Evolutionary conservation across 139 green algal genomes (phyloP).

Genomic region (Helicosporidium sp.): DNA sequence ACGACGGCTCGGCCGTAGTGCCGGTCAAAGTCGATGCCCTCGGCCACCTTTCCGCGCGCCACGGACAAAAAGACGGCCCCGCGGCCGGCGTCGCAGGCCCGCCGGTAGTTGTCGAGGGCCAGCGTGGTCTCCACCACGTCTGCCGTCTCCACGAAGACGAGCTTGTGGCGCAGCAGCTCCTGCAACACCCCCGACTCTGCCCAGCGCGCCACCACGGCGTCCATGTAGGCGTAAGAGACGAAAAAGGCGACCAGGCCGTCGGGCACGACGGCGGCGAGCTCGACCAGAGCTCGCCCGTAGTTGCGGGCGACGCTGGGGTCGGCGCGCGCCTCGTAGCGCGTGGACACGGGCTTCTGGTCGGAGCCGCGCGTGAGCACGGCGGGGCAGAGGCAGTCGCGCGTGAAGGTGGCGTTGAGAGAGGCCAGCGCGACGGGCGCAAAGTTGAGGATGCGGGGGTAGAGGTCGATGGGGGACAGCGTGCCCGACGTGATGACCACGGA

Average conservation of each 20-base stretch:
- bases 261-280: slow-evolving; percentile 66
- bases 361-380: slow-evolving; percentile 76
- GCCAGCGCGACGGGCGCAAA: slow-evolving; percentile 78
- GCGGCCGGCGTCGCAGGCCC: slow-evolving; percentile 85
- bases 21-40: slow-evolving; percentile 98
- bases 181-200: slow-evolving; percentile 82
- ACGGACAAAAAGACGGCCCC: slow-evolving; percentile 84
- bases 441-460: slow-evolving; percentile 91
- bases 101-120: slow-evolving; percentile 91
- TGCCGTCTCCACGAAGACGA: slow-evolving; percentile 94
- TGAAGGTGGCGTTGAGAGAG: slow-evolving; percentile 84
- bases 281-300: slow-evolving; percentile 78
- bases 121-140: slow-evolving; percentile 96
- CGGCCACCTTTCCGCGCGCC: slow-evolving; percentile 58
- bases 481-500: slow-evolving; percentile 91
- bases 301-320: slow-evolving; percentile 60
- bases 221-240: slow-evolving; percentile 97
- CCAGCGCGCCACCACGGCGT: slow-evolving; percentile 78
- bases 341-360: slow-evolving; percentile 79
- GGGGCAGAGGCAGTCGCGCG: slow-evolving; percentile 85
- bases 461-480: slow-evolving; percentile 85
- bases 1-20: slow-evolving; percentile 81
- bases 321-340: slow-evolving; percentile 73
- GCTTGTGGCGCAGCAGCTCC: slow-evolving; percentile 84
- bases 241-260: slow-evolving; percentile 96